phyloP scores from a whole-genome alignment of 2,329 filamentous ascomycete genomes.

The Xylogone sp. region DNA sequence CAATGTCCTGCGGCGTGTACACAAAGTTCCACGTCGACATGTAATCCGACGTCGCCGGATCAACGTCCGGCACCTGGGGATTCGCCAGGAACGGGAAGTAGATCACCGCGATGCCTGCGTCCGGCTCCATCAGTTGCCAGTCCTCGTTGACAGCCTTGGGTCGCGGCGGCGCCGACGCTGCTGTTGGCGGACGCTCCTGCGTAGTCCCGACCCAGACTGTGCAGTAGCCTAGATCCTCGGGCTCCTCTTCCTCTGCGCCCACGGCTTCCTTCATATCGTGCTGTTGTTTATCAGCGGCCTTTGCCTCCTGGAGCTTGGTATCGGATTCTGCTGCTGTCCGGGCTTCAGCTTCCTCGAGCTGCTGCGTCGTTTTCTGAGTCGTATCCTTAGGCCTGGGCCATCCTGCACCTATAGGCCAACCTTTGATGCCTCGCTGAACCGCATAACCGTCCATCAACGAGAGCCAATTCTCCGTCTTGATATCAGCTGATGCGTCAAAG shows the following conservation, averaged over 20 bases:
- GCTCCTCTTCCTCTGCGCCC: slow-evolving; percentile 32
- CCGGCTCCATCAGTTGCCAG: slow-evolving; percentile 67
- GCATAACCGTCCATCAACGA: slow-evolving; percentile 92
- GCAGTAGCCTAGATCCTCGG: slow-evolving; percentile 77
- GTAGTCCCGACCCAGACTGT: slow-evolving; percentile 92
- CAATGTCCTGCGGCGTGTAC: slow-evolving; percentile 87
- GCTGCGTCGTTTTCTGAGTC: slow-evolving; percentile 54
- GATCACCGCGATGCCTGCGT: slow-evolving; percentile 82
- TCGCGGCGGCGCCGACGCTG: slow-evolving; percentile 15
- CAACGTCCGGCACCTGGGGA: slow-evolving; percentile 72
- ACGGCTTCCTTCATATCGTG: slow-evolving; percentile 22
- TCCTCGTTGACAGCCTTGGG: slow-evolving; percentile 49
- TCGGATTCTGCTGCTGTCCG: slow-evolving; percentile 55
- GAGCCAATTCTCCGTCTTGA: slow-evolving; percentile 94
- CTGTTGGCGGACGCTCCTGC: slow-evolving; percentile 56
- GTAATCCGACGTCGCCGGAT: slow-evolving; percentile 79
- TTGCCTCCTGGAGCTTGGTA: slow-evolving; percentile 59
- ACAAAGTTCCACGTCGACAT: slow-evolving; percentile 98
- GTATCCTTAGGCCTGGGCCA: slow-evolving; percentile 70
- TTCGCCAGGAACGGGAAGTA: slow-evolving; percentile 92
- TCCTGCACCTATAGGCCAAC: slow-evolving; percentile 92
- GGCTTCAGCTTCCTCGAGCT: slow-evolving; percentile 65
- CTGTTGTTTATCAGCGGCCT: slow-evolving; percentile 39
- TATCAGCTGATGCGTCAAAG: slow-evolving; percentile 89
- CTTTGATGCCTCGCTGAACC: slow-evolving; percentile 81